These are phyloP conservation scores for Hypoxylon sp. DNA, from an alignment of 2,329 filamentous ascomycete genomes.

Conservation along the genomic window DNA sequence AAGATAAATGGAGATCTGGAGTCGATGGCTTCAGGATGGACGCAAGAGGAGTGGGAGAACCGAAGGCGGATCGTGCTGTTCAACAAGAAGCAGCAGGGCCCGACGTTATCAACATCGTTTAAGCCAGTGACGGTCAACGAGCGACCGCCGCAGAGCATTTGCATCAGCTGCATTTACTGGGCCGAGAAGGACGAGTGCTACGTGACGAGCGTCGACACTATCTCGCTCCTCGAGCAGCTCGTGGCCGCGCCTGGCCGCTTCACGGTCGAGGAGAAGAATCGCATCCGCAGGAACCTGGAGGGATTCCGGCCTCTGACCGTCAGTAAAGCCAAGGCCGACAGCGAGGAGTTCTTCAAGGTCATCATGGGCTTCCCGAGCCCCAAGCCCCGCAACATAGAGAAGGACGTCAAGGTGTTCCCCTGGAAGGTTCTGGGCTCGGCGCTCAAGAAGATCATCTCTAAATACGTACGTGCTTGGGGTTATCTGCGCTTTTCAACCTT, in stretches of 20 bases:
- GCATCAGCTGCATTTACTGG: conserved; percentile 98
- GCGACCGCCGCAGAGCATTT: conserved; percentile 84
- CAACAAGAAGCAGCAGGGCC: conserved; percentile 82
- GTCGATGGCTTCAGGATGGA: conserved; percentile 86
- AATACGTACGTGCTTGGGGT: conserved; percentile 70
- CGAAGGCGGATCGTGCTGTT: conserved; percentile 91
- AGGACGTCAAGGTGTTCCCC: conserved; percentile 98
- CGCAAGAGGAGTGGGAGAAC: conserved; percentile 79
- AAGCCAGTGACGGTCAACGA: conserved; percentile 82
- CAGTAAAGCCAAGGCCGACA: conserved; percentile 91
- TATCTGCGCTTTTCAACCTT: conserved; percentile 10
- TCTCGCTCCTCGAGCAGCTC: conserved; percentile 91
- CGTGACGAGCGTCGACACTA: conserved; percentile 97
- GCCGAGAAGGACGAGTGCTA: conserved; percentile 90
- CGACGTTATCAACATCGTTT: conserved; percentile 84
- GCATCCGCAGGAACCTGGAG: conserved; percentile 94
- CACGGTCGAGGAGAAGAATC: conserved; percentile 97
- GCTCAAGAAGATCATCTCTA: conserved; percentile 97
- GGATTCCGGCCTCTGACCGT: conserved; percentile 93
- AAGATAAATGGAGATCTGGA: conserved; percentile 89
- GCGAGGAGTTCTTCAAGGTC: conserved; percentile 97
- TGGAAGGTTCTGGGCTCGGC: conserved; percentile 91
- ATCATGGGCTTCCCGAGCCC: conserved; percentile 98
- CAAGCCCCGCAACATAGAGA: conserved; percentile 97
- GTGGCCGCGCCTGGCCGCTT: conserved; percentile 82